Conservation (phyloP, 2,329 filamentous ascomycete genomes). For the Aspergillus jensenii region DNA sequence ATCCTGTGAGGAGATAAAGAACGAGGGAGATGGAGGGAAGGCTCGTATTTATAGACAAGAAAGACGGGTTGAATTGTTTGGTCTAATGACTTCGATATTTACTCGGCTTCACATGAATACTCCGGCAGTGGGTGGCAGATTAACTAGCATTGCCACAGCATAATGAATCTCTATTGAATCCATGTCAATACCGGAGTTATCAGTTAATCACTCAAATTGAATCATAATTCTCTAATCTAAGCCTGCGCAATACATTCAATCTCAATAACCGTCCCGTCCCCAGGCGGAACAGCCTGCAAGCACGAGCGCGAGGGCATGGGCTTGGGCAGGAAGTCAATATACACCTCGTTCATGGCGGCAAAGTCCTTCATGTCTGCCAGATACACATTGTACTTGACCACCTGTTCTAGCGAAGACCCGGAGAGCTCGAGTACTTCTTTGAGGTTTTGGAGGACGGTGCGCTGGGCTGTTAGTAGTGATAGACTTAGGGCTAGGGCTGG, state of each 20-base stretch:
- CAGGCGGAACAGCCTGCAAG: slow-evolving; percentile 41
- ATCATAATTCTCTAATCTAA: not conserved
- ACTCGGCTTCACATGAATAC: too few relatives aligned
- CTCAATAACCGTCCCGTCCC: slow-evolving; percentile 44
- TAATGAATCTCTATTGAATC: too few relatives aligned
- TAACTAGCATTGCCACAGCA: too few relatives aligned
- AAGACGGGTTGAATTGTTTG: too few relatives aligned
- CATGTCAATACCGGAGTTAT: too few relatives aligned
- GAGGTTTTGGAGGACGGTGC: slow-evolving; percentile 50
- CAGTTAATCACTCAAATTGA: too few relatives aligned
- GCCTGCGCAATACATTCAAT: slow-evolving; percentile 48
- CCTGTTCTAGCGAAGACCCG: slow-evolving; percentile 57
- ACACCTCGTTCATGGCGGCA: slow-evolving; percentile 66
- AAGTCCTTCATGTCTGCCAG: slow-evolving; percentile 65
- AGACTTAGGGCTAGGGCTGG: not conserved
- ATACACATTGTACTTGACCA: slow-evolving; percentile 66
- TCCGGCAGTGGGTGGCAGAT: too few relatives aligned
- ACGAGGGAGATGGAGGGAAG: too few relatives aligned
- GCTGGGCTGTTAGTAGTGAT: slow-evolving; percentile 15
- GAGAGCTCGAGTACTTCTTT: slow-evolving; percentile 60
- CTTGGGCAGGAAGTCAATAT: slow-evolving; percentile 41
- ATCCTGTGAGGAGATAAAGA: too few relatives aligned
- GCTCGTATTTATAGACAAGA: too few relatives aligned
- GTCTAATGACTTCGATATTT: too few relatives aligned
- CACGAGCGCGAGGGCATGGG: slow-evolving; percentile 47